Evolutionary conservation across 352 stramenopile species (phyloP).

Genomic region (Phytopythium sindhum): DNA sequence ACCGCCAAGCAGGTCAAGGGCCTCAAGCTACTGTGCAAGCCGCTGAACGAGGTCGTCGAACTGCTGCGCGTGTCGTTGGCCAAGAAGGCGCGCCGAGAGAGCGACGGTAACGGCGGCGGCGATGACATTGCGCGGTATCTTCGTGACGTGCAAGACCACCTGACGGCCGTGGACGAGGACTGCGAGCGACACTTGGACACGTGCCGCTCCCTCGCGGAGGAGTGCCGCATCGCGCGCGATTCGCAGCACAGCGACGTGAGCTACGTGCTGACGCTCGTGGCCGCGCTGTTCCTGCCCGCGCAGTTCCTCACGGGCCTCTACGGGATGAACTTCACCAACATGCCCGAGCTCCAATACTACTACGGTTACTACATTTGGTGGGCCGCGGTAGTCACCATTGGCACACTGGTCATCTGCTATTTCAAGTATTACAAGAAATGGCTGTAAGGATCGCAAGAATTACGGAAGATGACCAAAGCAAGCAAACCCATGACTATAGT

Average conservation of each 20-base stretch:
- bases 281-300: constrained; percentile 76
- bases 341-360: constrained; percentile 77
- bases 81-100: background rate
- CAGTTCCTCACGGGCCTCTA: constrained; percentile 88
- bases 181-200: constrained; percentile 76
- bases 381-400: constrained; percentile 49
- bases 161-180: constrained; percentile 76
- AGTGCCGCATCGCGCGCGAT: constrained; percentile 63
- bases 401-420: constrained; percentile 36
- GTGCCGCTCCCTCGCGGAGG: constrained; percentile 60
- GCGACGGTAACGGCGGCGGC: constrained; percentile 50
- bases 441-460: constrained; percentile 26
- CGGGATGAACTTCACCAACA: constrained; percentile 89
- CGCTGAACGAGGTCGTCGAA: constrained; percentile 15
- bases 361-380: constrained; percentile 85
- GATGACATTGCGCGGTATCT: constrained; percentile 78
- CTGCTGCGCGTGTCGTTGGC: constrained; percentile 3
- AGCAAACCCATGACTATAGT: too few species aligned
- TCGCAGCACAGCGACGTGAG: constrained; percentile 71
- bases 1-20: constrained; percentile 73
- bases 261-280: constrained; percentile 79
- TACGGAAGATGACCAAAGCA: background rate
- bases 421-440: constrained; percentile 81
- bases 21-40: constrained; percentile 70
- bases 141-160: constrained; percentile 82